Percentiles rank a stretch among this genome's conserved stretches.
Conservation (phyloP, 208 protist species). For the Crithidia acanthocephali region DNA sequence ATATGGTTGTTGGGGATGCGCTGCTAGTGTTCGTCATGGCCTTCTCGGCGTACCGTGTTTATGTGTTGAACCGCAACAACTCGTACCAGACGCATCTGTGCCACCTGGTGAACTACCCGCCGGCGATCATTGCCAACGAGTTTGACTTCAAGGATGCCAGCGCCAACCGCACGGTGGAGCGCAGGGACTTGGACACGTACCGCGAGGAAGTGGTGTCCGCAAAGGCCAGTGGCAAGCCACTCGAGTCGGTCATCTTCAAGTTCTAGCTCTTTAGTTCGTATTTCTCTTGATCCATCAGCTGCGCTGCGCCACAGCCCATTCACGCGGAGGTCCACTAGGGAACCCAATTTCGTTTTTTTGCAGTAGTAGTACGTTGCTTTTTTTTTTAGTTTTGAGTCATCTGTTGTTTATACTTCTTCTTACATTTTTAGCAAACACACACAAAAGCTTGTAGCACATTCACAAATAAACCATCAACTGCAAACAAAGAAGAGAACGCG, state of each 20-base stretch:
- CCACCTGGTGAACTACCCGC: conserved; percentile 69
- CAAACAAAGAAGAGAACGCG: conserved; percentile 4
- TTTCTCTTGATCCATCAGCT: neutral
- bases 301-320: neutral
- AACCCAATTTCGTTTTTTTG: neutral
- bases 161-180: conserved; percentile 71
- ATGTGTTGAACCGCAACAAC: conserved; percentile 58
- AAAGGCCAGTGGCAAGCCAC: conserved; percentile 44
- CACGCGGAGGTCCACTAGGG: neutral
- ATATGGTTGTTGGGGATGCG: conserved; percentile 78
- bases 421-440: conserved; percentile 6
- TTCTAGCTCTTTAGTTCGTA: conserved; percentile 42
- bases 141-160: conserved; percentile 77
- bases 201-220: conserved; percentile 67
- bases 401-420: conserved; percentile 4
- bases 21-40: conserved; percentile 61
- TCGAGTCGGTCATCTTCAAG: conserved; percentile 87
- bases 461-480: conserved; percentile 2
- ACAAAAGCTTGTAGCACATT: conserved; percentile 7
- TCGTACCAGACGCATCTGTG: conserved; percentile 82
- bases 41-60: conserved; percentile 76
- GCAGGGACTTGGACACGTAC: conserved; percentile 73
- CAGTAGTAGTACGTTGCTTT: conserved; percentile 19
- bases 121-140: conserved; percentile 89
- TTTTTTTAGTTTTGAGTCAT: neutral